phyloP scores from a whole-genome alignment of 176 grass and related monocot genomes.

The Aegilops tauschii region DNA sequence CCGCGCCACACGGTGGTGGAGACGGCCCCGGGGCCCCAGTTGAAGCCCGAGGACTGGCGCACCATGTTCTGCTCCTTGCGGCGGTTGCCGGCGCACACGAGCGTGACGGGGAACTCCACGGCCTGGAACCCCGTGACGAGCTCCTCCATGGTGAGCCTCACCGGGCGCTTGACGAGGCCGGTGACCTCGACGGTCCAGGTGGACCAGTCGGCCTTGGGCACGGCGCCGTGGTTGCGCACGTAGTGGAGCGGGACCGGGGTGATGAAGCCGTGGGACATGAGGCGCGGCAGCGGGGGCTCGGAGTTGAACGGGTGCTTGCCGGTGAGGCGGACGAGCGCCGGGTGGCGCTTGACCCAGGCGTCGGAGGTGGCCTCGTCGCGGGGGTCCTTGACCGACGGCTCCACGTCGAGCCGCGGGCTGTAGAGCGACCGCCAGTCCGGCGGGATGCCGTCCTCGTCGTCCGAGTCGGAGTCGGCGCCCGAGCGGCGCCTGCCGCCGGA shows the following conservation, averaged over 20 bases:
- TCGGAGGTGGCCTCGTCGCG: constrained; percentile 72
- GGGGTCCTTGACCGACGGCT: constrained; percentile 42
- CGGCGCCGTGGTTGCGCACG: constrained; percentile 88
- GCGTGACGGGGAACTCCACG: constrained; percentile 61
- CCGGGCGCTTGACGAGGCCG: constrained; percentile 56
- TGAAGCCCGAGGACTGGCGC: constrained; percentile 69
- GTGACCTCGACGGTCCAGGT: constrained; percentile 67
- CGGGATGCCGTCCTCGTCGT: constrained; percentile 22
- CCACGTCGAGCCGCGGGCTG: constrained; percentile 26
- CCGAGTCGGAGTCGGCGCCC: constrained; percentile 13
- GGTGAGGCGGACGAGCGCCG: constrained; percentile 66
- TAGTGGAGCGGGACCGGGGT: constrained; percentile 86
- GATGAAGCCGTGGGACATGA: constrained; percentile 85
- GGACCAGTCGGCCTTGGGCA: constrained; percentile 67
- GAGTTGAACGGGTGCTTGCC: constrained; percentile 84
- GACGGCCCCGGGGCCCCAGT: constrained; percentile 73
- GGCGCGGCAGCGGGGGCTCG: constrained; percentile 52
- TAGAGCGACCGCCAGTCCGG: constrained; percentile 34
- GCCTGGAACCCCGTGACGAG: constrained; percentile 41
- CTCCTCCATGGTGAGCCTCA: constrained; percentile 65
- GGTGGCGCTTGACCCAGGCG: constrained; percentile 65
- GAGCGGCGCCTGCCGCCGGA: background rate
- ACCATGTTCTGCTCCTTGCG: constrained; percentile 93
- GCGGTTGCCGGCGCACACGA: constrained; percentile 72
- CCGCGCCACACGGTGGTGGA: constrained; percentile 87